A percentile compares a stretch with the other conserved stretches of the same genome.
phyloP scores from a whole-genome alignment of 2,329 filamentous ascomycete genomes.

The Domatiomyces globalis region DNA sequence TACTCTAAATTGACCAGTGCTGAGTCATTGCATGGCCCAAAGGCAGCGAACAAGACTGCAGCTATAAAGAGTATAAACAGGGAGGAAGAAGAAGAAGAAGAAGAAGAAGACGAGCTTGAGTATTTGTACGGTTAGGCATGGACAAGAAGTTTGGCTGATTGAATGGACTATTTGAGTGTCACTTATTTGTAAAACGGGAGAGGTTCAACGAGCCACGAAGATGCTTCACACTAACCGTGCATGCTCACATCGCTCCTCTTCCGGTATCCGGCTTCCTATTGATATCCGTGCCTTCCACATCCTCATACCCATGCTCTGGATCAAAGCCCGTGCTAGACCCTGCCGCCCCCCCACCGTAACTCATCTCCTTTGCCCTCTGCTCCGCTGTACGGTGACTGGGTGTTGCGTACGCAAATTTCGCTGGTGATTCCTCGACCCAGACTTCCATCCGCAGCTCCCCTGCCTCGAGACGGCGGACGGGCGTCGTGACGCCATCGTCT shows the following conservation, averaged over 20 bases:
- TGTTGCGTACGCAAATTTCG: conserved; percentile 31
- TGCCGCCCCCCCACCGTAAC: conserved; percentile 13
- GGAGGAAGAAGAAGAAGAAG: not conserved
- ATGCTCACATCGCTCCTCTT: conserved; percentile 3
- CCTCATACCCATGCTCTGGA: conserved; percentile 4
- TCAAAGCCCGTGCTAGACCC: conserved; percentile 6
- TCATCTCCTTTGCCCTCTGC: conserved; percentile 8
- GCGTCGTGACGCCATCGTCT: conserved; percentile 36
- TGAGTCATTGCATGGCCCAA: not conserved
- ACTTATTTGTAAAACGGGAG: no score
- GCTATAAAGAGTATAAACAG: not conserved
- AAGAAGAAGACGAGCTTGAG: not conserved
- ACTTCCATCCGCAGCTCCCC: conserved; percentile 54
- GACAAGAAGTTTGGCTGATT: not conserved
- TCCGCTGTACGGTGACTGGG: conserved; percentile 2
- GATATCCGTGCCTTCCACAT: conserved; percentile 13
- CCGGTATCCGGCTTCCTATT: conserved; percentile 10
- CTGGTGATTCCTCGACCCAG: conserved; percentile 53
- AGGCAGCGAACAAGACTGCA: not conserved
- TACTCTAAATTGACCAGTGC: conserved; percentile 57
- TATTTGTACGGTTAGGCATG: not conserved
- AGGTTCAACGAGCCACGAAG: no score
- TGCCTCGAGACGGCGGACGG: conserved; percentile 48
- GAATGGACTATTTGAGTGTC: no score
- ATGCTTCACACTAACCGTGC: no score